phyloP scores from a whole-genome alignment of 2,329 filamentous ascomycete species.

The Alternaria atra region DNA sequence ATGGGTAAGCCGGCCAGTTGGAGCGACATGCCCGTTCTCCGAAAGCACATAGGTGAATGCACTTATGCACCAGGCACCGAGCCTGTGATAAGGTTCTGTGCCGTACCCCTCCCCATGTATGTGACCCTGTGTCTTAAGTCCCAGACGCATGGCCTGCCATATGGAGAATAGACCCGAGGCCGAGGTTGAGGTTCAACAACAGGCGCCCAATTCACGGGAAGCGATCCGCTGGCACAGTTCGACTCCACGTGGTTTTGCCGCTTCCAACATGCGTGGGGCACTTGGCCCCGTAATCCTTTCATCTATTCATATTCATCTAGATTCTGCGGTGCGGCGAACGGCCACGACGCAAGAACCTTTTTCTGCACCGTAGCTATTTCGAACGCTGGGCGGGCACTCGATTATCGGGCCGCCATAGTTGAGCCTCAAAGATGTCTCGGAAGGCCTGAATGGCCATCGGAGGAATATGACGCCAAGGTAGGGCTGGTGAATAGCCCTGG shows the following conservation, averaged over 20 bases:
- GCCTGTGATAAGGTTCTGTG: not conserved
- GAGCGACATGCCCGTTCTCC: not conserved
- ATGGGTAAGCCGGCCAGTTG: not conserved
- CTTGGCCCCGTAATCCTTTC: not conserved
- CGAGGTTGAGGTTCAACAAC: constrained; percentile 5
- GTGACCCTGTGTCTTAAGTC: not conserved
- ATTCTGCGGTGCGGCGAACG: not conserved
- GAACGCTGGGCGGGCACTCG: not conserved
- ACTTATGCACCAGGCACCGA: not conserved
- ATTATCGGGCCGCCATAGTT: not conserved
- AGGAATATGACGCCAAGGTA: not conserved
- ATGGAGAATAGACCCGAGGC: constrained; percentile 2
- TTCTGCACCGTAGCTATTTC: constrained; percentile 6
- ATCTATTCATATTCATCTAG: constrained; percentile 11
- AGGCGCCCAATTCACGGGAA: not conserved
- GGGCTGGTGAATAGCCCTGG: not conserved
- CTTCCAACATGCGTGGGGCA: not conserved
- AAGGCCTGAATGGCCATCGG: not conserved
- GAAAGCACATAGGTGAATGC: not conserved
- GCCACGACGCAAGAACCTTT: not conserved
- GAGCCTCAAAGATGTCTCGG: constrained; percentile 8
- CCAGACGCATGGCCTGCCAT: constrained; percentile 1
- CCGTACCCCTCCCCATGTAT: not conserved
- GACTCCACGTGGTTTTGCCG: constrained; percentile 8
- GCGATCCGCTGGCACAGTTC: constrained; percentile 2